A percentile compares a stretch with the other conserved stretches of the same genome.
Evolutionary conservation across 2,329 filamentous ascomycete genomes (phyloP).

Genomic region (Monosporascus sp.): DNA sequence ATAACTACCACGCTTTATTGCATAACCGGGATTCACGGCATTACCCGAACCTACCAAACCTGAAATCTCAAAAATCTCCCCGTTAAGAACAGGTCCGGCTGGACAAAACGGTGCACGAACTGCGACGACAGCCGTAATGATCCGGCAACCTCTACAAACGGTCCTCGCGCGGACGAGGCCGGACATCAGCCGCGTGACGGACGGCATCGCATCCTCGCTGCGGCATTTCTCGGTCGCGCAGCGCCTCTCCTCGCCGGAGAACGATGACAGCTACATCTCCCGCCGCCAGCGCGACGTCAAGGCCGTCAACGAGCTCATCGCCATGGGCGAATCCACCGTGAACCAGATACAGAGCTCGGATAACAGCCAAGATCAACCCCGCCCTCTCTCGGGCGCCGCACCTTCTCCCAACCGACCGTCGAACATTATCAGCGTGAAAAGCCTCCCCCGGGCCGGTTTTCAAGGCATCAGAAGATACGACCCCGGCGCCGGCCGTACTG

Average conservation of each 20-base stretch:
- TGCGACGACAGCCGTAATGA: slow-evolving; percentile 15
- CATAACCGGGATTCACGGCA: slow-evolving; percentile 2
- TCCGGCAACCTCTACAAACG: slow-evolving; percentile 24
- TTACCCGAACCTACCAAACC: slow-evolving; percentile 11
- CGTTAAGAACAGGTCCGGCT: slow-evolving; percentile 1
- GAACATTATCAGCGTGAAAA: slow-evolving; percentile 36
- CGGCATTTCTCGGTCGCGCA: slow-evolving; percentile 27
- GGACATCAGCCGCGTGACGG: slow-evolving; percentile 21
- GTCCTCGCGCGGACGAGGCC: slow-evolving; percentile 20
- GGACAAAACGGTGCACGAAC: slow-evolving; percentile 2
- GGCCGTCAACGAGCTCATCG: slow-evolving; percentile 20
- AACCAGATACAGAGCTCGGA: background rate
- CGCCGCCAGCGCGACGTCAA: slow-evolving; percentile 17
- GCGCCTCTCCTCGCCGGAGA: slow-evolving; percentile 9
- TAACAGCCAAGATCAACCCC: background rate
- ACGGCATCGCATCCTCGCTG: slow-evolving; percentile 25
- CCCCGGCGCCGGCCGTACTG: background rate
- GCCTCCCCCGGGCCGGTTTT: slow-evolving; percentile 27
- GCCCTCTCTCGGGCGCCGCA: background rate
- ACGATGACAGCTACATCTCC: slow-evolving; percentile 5
- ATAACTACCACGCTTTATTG: background rate
- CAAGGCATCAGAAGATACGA: background rate
- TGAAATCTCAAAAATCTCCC: slow-evolving; percentile 1
- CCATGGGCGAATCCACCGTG: slow-evolving; percentile 4
- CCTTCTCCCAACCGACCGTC: slow-evolving; percentile 10